Percentiles rank a stretch among this genome's conserved stretches.
phyloP scores from a whole-genome alignment of 352 stramenopile genomes.

The Phytopythium helicoides region DNA sequence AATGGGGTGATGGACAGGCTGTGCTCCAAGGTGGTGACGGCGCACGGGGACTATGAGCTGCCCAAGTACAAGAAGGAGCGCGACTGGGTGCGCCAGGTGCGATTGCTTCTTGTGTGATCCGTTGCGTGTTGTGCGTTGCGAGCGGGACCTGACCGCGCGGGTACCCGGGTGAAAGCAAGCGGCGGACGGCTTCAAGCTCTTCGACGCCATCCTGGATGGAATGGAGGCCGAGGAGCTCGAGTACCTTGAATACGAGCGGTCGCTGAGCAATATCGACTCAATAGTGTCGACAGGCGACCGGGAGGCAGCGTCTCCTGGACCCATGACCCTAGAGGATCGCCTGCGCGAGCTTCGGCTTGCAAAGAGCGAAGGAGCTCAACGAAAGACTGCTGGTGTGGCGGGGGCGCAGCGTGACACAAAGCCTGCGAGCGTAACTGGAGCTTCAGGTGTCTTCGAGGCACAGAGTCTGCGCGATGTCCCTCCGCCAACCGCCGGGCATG shows the following conservation, averaged over 20 bases:
- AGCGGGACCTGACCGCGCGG: not conserved
- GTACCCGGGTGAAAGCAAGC: constrained; percentile 48
- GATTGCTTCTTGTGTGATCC: too few relatives aligned
- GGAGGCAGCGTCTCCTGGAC: constrained; percentile 13
- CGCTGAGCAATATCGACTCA: constrained; percentile 26
- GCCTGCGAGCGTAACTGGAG: not conserved
- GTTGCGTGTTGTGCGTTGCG: not conserved
- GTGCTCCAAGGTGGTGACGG: constrained; percentile 67
- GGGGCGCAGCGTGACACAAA: not conserved
- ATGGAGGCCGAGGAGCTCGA: constrained; percentile 72
- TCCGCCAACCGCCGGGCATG: not conserved
- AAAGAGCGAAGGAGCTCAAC: constrained; percentile 20
- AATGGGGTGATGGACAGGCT: too few relatives aligned
- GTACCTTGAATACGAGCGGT: constrained; percentile 52
- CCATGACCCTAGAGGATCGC: constrained; percentile 43
- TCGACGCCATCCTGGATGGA: constrained; percentile 76
- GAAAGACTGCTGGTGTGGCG: constrained; percentile 13
- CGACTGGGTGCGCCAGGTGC: constrained; percentile 62
- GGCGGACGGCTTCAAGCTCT: constrained; percentile 51
- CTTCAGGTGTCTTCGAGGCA: not conserved
- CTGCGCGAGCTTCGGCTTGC: constrained; percentile 48
- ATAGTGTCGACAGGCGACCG: constrained; percentile 8
- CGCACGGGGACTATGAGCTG: constrained; percentile 59
- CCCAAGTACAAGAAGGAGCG: constrained; percentile 55
- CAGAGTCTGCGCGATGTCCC: too few relatives aligned